A percentile compares a stretch with the other conserved stretches of the same genome.
These are phyloP conservation scores for Choanephora cucurbitarum DNA, from an alignment of 371 early-diverging fungal species.

Conservation along the genomic window DNA sequence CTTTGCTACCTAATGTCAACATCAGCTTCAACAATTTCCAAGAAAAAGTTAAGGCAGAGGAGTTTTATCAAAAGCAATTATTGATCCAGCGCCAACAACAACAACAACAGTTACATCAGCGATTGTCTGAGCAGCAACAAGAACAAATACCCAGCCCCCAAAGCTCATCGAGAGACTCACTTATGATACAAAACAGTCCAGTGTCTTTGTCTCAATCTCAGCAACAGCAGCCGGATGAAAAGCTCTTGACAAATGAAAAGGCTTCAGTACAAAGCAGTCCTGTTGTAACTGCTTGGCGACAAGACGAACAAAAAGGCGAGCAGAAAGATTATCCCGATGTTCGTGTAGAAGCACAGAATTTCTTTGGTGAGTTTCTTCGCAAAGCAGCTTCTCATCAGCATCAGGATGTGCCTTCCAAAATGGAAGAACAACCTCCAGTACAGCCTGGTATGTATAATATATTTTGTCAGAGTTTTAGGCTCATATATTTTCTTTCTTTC, in stretches of 20 bases:
- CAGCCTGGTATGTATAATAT: not conserved
- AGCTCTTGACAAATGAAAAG: too few species aligned
- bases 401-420: conserved; percentile 22
- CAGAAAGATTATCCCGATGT: conserved; percentile 36
- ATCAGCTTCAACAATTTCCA: conserved; percentile 57
- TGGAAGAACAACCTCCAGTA: conserved; percentile 9
- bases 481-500: conserved; percentile 1
- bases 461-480: too few species aligned
- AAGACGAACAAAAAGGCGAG: conserved; percentile 31
- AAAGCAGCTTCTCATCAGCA: conserved; percentile 60
- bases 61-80: conserved; percentile 18
- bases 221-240: not conserved
- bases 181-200: not conserved
- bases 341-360: conserved; percentile 60
- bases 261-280: too few species aligned
- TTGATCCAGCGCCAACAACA: conserved; percentile 16
- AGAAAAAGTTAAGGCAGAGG: conserved; percentile 16
- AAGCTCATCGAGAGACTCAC: too few species aligned
- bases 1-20: conserved; percentile 72
- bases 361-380: conserved; percentile 71
- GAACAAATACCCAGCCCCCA: conserved; percentile 8
- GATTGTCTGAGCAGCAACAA: conserved; percentile 4
- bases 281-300: too few species aligned
- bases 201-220: conserved; percentile 4
- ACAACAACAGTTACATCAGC: conserved; percentile 5